Conservation (phyloP, 1,284 basidiomycete genomes). For the Microbotryomycetes sp. region DNA sequence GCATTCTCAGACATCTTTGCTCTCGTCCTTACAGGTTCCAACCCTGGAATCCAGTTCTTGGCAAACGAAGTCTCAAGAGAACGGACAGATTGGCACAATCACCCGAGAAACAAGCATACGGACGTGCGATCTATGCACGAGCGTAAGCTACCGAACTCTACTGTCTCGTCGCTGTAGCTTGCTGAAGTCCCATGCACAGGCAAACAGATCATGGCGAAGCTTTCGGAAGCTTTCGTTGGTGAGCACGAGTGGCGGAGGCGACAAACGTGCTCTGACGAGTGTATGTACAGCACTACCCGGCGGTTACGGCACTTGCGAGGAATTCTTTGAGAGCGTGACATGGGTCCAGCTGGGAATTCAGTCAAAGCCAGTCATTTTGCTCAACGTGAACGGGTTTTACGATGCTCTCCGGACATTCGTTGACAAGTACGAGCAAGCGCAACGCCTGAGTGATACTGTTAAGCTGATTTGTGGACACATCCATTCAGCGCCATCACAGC, state of each 20-base stretch:
- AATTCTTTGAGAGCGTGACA: constrained; percentile 41
- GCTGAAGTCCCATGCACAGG: background rate
- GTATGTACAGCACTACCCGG: constrained; percentile 33
- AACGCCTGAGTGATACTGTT: too few relatives aligned
- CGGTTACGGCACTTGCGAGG: constrained; percentile 40
- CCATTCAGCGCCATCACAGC: constrained; percentile 35
- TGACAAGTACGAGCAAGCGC: constrained; percentile 24
- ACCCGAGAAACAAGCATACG: constrained; percentile 30
- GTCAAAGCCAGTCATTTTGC: constrained; percentile 38
- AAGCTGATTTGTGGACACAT: too few relatives aligned
- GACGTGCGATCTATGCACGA: constrained; percentile 39
- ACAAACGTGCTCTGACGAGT: background rate
- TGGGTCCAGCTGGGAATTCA: constrained; percentile 41
- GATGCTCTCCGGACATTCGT: constrained; percentile 34
- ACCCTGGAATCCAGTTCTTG: constrained; percentile 15
- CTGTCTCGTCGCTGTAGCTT: background rate
- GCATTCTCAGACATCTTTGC: background rate
- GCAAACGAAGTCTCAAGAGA: constrained; percentile 16
- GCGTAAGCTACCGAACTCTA: constrained; percentile 37
- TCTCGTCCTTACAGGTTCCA: background rate
- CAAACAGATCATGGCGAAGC: constrained; percentile 22
- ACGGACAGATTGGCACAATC: background rate
- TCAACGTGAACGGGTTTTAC: constrained; percentile 40
- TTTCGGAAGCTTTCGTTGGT: constrained; percentile 38
- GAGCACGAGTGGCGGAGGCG: background rate